Base-by-base conservation (phyloP, 805 yeast genomes). In the Saccharomycodes ludwigii region DNA sequence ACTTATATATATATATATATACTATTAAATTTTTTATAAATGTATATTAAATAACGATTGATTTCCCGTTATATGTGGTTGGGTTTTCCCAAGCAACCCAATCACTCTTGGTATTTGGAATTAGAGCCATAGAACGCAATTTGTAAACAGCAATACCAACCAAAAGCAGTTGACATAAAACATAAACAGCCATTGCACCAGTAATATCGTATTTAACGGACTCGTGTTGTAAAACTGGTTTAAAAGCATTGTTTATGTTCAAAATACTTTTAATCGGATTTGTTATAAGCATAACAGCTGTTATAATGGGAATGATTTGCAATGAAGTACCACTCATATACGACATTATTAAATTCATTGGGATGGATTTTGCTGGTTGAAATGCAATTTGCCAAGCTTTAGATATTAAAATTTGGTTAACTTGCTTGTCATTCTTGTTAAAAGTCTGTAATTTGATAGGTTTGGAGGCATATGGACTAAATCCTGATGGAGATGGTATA, bases 311-410 rank as follows among this genome's bases (percentile, higher is more conserved):
- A 40, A 88, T 84, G 42, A 88, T 66, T 46, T 91, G 97, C 18
- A 91, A 59, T 3, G 93, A 71, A 46, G 79, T 78, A 20, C 97
- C 97, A 0, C 95, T 74, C 83, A 88, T 82, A 53, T 83, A 91
- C 38, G 84, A 74, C 94, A 88, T 83, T 29, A 83, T 60, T 30
- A 81, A 54, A 47, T 83, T 91, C 93, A 84, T 80, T 6, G 96
- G 94, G n/a, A 91, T 67, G 18, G 69, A 57, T 50, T 85, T 88
- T 3, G 84, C 81, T 0, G 96, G 95, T 1, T 74, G 73, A 11
- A 70, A 55, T 2, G 95, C 94, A 23, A 81, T 49, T 36, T 81
- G 91, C 94, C 95, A 84, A 0, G 93, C 86, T 46, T 79, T 80
- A 46, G 76, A 69, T 15, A 59, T 50, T 43, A 63, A 68, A 35